Base-by-base conservation (phyloP, 768 basidiomycete genomes). In the Lactifluus hygrophoroides region DNA sequence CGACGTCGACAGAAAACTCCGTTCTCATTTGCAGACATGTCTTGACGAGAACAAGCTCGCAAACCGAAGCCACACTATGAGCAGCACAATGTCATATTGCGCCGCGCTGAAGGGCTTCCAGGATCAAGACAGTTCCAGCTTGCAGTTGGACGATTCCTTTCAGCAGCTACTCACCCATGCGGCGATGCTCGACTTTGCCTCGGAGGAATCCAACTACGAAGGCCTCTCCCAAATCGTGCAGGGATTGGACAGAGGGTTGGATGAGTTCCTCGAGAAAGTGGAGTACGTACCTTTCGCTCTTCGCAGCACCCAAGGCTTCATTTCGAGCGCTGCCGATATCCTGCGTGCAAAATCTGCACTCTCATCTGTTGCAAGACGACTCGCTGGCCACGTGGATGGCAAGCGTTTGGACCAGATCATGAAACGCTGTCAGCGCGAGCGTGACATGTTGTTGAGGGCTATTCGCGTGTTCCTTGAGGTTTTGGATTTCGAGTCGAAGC, bases 11-110 rank as follows among this genome's bases (percentile, higher is more conserved):
- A 3, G 10, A 19, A 35, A 44, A 10, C 27, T 60, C 13, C 58
- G 58, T 17, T 43, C 49, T 25, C 54, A 60, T n/a, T 42, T 56
- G 21, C 59, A 56, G 19, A 56, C 59, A 0, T 56, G 44, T 40
- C 49, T 60, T 28, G 59, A 60, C n/a, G 54, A 60, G 35, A 51
- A 40, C 35, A 60, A 55, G 44, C 48, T 60, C 17, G 54, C 59
- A 32, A 60, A 60, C 46, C 59, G 59, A 21, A 32, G 28, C 17
- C 21, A 51, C 37, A 60, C 59, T 3, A 51, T 60, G 37, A 27
- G 40, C 28, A 56, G 30, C 35, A 23, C 59, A 9, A 23, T 46
- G 43, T 60, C 54, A 37, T 50, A 60, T 19, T 60, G 59, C 37
- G 54, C 35, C 14, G 30, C 35, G 5, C 28, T 45, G 49, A 60